Evolutionary conservation across 257 asterid genomes (phyloP).

Genomic region (Fraxinus pennsylvanica): DNA sequence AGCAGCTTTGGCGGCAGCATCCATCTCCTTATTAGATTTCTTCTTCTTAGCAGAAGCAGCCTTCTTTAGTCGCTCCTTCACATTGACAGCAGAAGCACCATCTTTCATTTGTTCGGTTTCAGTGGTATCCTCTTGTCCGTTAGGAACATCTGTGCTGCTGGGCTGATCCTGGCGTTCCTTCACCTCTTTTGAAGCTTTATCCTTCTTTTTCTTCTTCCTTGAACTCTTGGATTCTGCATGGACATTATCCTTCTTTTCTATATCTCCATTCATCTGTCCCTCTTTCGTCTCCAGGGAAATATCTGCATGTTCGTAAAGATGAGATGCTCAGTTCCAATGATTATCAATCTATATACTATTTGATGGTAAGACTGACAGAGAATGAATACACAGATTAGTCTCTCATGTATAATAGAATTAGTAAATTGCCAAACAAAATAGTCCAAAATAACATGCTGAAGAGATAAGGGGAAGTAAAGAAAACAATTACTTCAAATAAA

Average conservation of each 20-base stretch:
- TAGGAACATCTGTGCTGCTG: conserved; percentile 41
- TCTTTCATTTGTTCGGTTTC: conserved; percentile 48
- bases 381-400: background rate
- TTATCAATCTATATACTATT: background rate
- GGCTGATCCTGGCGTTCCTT: conserved; percentile 63
- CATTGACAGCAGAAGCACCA: conserved; percentile 54
- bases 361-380: background rate
- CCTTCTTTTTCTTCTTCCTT: conserved; percentile 92
- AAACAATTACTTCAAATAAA: background rate
- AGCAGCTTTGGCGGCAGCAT: conserved; percentile 81
- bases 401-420: background rate
- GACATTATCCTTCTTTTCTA: conserved; percentile 55
- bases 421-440: no score
- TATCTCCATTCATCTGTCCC: conserved; percentile 45
- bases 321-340: background rate
- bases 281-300: conserved; percentile 46
- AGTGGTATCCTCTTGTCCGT: conserved; percentile 43
- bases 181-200: conserved; percentile 63
- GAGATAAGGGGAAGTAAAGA: background rate
- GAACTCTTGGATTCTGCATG: conserved; percentile 78
- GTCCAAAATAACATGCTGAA: no score
- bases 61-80: conserved; percentile 78
- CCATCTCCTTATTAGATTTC: conserved; percentile 85
- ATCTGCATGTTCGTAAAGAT: conserved; percentile 33
- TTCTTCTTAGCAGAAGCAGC: conserved; percentile 73